These are phyloP conservation scores for Chytriomyces hyalinus DNA, from an alignment of 192 early-diverging fungal genomes.

Conservation along the genomic window DNA sequence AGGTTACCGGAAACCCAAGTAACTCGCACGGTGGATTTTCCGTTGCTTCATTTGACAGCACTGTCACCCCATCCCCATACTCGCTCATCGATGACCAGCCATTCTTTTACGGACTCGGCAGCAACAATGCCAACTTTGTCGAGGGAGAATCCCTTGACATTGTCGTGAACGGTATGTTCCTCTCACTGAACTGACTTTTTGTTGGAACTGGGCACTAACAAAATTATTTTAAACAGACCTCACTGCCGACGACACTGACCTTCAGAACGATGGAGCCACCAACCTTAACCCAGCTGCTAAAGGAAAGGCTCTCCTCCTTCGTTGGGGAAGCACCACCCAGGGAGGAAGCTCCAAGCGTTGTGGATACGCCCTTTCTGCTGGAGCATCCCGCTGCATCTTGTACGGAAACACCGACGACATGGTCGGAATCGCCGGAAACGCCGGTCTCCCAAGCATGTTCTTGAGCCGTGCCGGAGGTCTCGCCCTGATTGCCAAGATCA, in stretches of 20 bases:
- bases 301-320: conserved; percentile 45
- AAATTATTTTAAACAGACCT: conserved; percentile 12
- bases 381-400: conserved; percentile 42
- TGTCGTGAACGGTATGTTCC: conserved; percentile 16
- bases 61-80: neutral
- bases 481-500: conserved; percentile 30
- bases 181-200: neutral
- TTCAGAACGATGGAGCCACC: conserved; percentile 28
- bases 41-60: conserved; percentile 29
- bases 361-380: conserved; percentile 20
- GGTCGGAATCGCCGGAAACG: conserved; percentile 25
- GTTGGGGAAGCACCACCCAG: conserved; percentile 25
- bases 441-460: conserved; percentile 18
- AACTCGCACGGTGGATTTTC: conserved; percentile 30
- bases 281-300: conserved; percentile 6
- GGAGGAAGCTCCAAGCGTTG: conserved; percentile 31
- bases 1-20: conserved; percentile 43
- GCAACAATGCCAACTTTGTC: neutral
- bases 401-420: conserved; percentile 36
- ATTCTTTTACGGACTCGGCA: neutral
- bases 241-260: conserved; percentile 33
- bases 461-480: conserved; percentile 21
- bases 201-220: neutral
- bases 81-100: neutral
- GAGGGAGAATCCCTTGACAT: conserved; percentile 15